Conservation (phyloP, 2,329 filamentous ascomycete genomes). For the Thermoascus crustaceus region DNA sequence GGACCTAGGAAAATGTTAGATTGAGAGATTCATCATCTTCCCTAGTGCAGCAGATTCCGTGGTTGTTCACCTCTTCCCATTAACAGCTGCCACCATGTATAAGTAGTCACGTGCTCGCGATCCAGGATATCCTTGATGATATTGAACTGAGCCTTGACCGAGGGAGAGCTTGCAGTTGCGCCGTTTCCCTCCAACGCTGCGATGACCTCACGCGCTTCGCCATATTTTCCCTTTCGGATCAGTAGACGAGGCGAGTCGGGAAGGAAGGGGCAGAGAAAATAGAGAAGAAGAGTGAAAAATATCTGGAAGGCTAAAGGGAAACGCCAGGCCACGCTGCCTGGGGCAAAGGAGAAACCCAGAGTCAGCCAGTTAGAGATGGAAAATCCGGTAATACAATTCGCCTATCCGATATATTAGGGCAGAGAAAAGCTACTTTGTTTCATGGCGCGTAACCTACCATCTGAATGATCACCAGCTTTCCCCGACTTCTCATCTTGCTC, state of each 20-base stretch:
- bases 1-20: slow-evolving; percentile 16
- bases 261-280: slow-evolving; percentile 24
- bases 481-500: slow-evolving; percentile 34
- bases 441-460: slow-evolving; percentile 17
- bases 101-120: slow-evolving; percentile 37
- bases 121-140: slow-evolving; percentile 34
- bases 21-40: too few species aligned
- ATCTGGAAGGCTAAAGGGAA: slow-evolving; percentile 26
- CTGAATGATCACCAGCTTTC: slow-evolving; percentile 26
- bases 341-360: slow-evolving; percentile 34
- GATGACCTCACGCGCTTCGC: slow-evolving; percentile 8
- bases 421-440: too few species aligned
- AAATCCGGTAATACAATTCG: slow-evolving; percentile 31
- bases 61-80: slow-evolving; percentile 24
- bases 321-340: slow-evolving; percentile 24
- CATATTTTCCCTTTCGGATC: slow-evolving; percentile 8
- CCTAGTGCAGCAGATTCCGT: too few species aligned
- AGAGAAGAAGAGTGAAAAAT: slow-evolving; percentile 19
- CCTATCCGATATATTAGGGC: too few species aligned
- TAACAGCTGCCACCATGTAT: slow-evolving; percentile 39
- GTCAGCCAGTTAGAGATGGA: slow-evolving; percentile 38
- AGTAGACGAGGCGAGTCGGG: slow-evolving; percentile 25
- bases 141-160: slow-evolving; percentile 23
- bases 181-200: slow-evolving; percentile 22
- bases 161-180: slow-evolving; percentile 18